Conservation (phyloP, 192 early-diverging fungal species). For the Chytriomyces sp. region DNA sequence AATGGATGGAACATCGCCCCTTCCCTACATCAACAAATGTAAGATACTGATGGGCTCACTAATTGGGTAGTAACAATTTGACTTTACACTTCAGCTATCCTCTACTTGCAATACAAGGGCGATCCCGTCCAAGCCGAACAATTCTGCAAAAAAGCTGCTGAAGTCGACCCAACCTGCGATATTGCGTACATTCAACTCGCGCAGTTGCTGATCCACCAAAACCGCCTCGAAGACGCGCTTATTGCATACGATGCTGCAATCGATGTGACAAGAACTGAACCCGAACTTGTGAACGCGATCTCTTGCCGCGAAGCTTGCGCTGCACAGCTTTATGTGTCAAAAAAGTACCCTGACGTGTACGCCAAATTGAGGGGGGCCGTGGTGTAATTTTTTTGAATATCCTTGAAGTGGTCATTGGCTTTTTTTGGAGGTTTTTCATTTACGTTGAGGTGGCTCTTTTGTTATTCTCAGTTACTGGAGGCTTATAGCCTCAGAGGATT, state of each 20-base stretch:
- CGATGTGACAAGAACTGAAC: slow-evolving; percentile 83
- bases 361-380: slow-evolving; percentile 24
- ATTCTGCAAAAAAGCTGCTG: slow-evolving; percentile 78
- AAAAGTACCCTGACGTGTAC: slow-evolving; percentile 34
- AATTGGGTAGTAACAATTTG: slow-evolving; percentile 2
- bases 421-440: not conserved
- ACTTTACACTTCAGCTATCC: slow-evolving; percentile 47
- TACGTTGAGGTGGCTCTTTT: not conserved
- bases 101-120: slow-evolving; percentile 72
- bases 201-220: slow-evolving; percentile 63
- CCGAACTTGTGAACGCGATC: slow-evolving; percentile 86
- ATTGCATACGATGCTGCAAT: slow-evolving; percentile 78
- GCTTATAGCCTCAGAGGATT: too few species aligned
- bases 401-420: not conserved
- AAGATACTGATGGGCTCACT: slow-evolving; percentile 25
- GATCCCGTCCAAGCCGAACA: slow-evolving; percentile 77
- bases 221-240: slow-evolving; percentile 84
- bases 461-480: too few species aligned
- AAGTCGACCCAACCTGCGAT: slow-evolving; percentile 95
- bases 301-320: slow-evolving; percentile 47
- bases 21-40: slow-evolving; percentile 98
- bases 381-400: not conserved
- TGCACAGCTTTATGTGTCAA: slow-evolving; percentile 32
- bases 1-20: slow-evolving; percentile 79
- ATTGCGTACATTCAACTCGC: slow-evolving; percentile 88